A percentile compares a stretch with the other conserved stretches of the same genome.
Conservation (phyloP, 169 alveolate genomes). For the Condylostoma magnum region DNA sequence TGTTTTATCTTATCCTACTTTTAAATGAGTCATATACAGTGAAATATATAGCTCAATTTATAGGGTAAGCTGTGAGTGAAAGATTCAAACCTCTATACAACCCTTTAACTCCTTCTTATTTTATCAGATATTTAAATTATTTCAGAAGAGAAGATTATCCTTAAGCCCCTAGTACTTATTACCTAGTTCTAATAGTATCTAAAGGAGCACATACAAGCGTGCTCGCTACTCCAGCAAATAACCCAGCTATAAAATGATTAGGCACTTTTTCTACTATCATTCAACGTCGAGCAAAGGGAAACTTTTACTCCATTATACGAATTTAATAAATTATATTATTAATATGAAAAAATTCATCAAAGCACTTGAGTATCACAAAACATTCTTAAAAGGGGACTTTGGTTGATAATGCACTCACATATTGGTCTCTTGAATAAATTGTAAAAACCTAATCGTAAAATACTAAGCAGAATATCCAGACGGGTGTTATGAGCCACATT, state of each 20-base stretch:
- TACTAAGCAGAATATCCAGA: not conserved
- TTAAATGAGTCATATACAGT: not conserved
- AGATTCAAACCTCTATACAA: not conserved
- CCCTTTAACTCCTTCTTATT: slow-evolving; percentile 11
- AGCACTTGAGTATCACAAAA: slow-evolving; percentile 18
- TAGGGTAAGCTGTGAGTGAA: slow-evolving; percentile 15
- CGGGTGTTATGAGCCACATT: slow-evolving; percentile 16
- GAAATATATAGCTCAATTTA: slow-evolving; percentile 16
- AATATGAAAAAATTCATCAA: no score
- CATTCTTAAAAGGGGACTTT: slow-evolving; percentile 18
- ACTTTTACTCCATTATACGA: no score
- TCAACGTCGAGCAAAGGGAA: no score
- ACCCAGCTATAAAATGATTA: slow-evolving; percentile 17
- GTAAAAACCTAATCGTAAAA: not conserved
- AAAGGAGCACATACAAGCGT: slow-evolving; percentile 20
- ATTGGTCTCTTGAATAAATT: not conserved
- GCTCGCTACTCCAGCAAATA: slow-evolving; percentile 6
- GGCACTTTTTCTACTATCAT: no score
- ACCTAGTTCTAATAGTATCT: slow-evolving; percentile 18
- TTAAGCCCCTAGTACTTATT: slow-evolving; percentile 22
- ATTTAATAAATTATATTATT: no score
- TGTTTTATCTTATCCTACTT: not conserved
- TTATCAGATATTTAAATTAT: no score
- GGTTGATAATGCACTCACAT: not conserved
- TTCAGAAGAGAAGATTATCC: no score